These are phyloP conservation scores for Nothophoma quercina DNA, from an alignment of 2,329 filamentous ascomycete genomes.

Conservation along the genomic window DNA sequence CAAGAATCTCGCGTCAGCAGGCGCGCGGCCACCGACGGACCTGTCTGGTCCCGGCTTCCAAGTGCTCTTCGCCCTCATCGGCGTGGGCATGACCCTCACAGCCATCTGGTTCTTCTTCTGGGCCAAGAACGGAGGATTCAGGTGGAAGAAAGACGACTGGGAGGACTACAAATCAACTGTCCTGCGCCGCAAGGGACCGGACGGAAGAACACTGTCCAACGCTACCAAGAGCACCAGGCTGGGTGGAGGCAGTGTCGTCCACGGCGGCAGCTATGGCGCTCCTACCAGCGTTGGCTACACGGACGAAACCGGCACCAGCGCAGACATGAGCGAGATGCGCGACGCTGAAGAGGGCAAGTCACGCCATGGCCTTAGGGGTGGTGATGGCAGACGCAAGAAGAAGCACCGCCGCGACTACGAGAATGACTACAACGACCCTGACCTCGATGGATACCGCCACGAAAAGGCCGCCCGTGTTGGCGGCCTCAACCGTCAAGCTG, in stretches of 20 bases:
- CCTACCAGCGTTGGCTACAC: slow-evolving; percentile 52
- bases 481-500: slow-evolving; percentile 82
- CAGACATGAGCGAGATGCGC: slow-evolving; percentile 51
- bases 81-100: slow-evolving; percentile 74
- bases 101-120: slow-evolving; percentile 97
- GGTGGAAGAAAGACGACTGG: slow-evolving; percentile 87
- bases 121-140: slow-evolving; percentile 94
- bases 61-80: slow-evolving; percentile 84
- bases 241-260: slow-evolving; percentile 83
- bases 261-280: slow-evolving; percentile 63
- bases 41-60: slow-evolving; percentile 71
- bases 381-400: slow-evolving; percentile 54
- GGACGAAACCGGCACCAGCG: slow-evolving; percentile 56
- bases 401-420: slow-evolving; percentile 63
- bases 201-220: slow-evolving; percentile 83
- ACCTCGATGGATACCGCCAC: slow-evolving; percentile 83
- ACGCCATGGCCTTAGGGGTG: slow-evolving; percentile 51
- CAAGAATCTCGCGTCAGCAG: slow-evolving; percentile 39
- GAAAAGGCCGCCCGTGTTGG: slow-evolving; percentile 88
- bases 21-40: slow-evolving; percentile 45
- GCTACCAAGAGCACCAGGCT: slow-evolving; percentile 83
- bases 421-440: slow-evolving; percentile 61
- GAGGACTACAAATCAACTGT: slow-evolving; percentile 98
- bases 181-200: slow-evolving; percentile 83
- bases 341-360: slow-evolving; percentile 53